These are phyloP conservation scores for Echeveria elegans DNA, from an alignment of 164 flowering plant genomes.

Conservation along the genomic window DNA sequence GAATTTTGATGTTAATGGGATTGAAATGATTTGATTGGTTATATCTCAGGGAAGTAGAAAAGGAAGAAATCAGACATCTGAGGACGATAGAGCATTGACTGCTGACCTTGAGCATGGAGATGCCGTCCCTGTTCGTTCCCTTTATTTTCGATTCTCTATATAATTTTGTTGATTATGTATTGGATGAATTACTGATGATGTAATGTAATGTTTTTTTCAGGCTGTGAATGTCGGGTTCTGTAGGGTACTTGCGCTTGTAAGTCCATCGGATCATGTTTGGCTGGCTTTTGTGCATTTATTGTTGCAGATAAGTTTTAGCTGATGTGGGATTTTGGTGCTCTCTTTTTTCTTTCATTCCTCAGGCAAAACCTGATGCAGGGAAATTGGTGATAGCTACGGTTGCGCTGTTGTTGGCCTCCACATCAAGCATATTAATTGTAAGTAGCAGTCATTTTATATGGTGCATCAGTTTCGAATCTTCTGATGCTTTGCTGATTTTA, in stretches of 20 bases:
- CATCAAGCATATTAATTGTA: slow-evolving; percentile 55
- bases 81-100: slow-evolving; percentile 21
- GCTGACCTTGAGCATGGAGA: slow-evolving; percentile 83
- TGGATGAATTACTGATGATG: slow-evolving; percentile 9
- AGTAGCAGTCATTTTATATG: slow-evolving; percentile 14
- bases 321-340: slow-evolving; percentile 5
- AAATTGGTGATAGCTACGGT: slow-evolving; percentile 54
- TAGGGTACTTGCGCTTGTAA: slow-evolving; percentile 73
- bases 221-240: slow-evolving; percentile 80
- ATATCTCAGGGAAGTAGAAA: slow-evolving; percentile 29
- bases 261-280: slow-evolving; percentile 12
- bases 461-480: too few species aligned
- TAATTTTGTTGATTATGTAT: background rate
- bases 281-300: background rate
- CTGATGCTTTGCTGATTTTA: background rate
- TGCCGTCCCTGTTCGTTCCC: slow-evolving; percentile 45
- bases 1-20: too few species aligned
- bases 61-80: slow-evolving; percentile 28
- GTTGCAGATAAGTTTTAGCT: background rate
- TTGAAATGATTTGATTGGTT: background rate
- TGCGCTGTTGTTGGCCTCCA: slow-evolving; percentile 60
- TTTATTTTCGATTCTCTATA: background rate
- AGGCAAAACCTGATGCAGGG: slow-evolving; percentile 83
- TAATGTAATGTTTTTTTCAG: slow-evolving; percentile 32
- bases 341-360: slow-evolving; percentile 16